Base-by-base conservation (phyloP, 148 eudicot genomes). In the Camellia lanceoleosa region DNA sequence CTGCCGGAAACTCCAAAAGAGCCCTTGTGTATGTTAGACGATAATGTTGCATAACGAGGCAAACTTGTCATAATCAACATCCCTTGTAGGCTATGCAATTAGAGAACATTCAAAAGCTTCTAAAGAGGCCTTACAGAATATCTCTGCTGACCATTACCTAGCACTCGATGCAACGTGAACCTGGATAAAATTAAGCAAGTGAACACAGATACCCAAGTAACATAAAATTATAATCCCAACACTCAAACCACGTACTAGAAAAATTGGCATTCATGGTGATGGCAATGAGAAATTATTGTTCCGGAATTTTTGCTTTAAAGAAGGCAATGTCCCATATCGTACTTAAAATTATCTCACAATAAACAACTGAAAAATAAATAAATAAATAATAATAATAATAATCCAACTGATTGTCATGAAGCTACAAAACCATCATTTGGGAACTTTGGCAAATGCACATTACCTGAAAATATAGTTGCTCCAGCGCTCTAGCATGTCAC, bases 401-500 rank as follows among this genome's bases (percentile, higher is more conserved):
- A 23, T 23, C 23, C 0, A 0, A 46, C 5, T 76, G 3, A n/a
- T 49, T 41, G 74, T 78, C 51, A 18, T 20, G 61, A 78, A 68
- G 80, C 52, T 55, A 70, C 79, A 46, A 64, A 77, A 38, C 43
- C 60, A 77, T 65, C 71, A 2, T 6, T 78, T 77, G 30, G 56
- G 20, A 76, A 68, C 16, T 72, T 11, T 74, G 20, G 13, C 70
- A 74, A 5, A 77, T 47, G 80, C 58, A 72, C 63, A 84, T 81
- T 89, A 95, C 98, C 94, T 93, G 90, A 95, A 95, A 85, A 87
- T 82, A 84, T 92, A 82, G 78, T 95, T 95, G 92, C 99, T 93
- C 98, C 97, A 95, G 59, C 93, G 97, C 90, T 95, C 99, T 74
- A 95, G 87, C 99, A 95, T 89, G 87, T 95, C 99, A 85, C 92